Evolutionary conservation across 805 yeast genomes (phyloP), one percentile per base, ranked within the genome.

Genomic region (Candida arabinofermentans): DNA sequence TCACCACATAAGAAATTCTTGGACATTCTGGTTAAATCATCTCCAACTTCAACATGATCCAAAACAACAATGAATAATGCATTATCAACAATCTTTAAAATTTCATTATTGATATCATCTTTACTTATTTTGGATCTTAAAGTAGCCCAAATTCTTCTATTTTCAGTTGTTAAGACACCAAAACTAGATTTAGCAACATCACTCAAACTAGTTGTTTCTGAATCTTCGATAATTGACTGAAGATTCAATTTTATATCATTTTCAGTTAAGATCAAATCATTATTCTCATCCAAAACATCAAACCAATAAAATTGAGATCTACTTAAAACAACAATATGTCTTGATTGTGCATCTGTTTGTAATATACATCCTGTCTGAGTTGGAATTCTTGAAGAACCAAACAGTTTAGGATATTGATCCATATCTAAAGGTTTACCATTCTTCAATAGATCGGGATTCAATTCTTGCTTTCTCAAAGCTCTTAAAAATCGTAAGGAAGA

Each of bases 251-350:
- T 81, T 51, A 89, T 71, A 59, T 87, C 95, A 41, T 75, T 78
- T 56, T 87, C 91, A 2, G 83, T 72, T 57, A 89, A 69, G 36
- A 88, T 72, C 47, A 89, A 70, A 56, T 86, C 81, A 58, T 85
- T 79, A 48, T 79, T 66, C 37, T 72, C 71, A 62, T 88, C 95
- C 53, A 89, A 67, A 2, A 89, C 97, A 58, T 89, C 96, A 59
- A 89, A 89, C 96, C 96, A 89, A 65, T 89, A 89, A 62, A 88
- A 86, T 62, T 89, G 96, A 2, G 95, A 85, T 55, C 85, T 81
- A 47, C 87, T 81, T 60, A 87, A 66, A 13, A 89, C 90, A 8
- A 88, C 82, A 27, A 89, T 79, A 61, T 89, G 96, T 54, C 80
- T 84, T 2, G 93, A 80, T 8, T 79, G 69, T 7, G 72, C 59